Evolutionary conservation across 225 moss, liverwort and hornwort genomes (phyloP), one percentile per base, ranked within the genome.

Genomic region (Rhytidiadelphus loreus): DNA sequence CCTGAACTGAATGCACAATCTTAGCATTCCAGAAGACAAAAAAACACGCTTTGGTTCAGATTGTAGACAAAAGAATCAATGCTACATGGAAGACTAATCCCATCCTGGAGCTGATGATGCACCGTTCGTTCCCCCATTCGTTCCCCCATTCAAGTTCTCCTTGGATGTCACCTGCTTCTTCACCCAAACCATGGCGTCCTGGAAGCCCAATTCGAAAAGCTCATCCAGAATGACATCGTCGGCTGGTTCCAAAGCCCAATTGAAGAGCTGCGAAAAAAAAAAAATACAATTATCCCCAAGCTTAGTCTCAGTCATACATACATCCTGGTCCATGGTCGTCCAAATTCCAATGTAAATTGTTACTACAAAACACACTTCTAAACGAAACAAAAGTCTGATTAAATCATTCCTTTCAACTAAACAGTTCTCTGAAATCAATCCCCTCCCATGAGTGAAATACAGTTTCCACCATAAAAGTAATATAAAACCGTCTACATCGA

Each of bases 141-240:
- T 39, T 70, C 76, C 83, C 57, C 90, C 88, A 37, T 92, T 86
- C 48, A 65, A 84, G 78, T 53, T 86, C 70, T 88, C 89, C 68
- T 90, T 60, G 60, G 86, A 74, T 23, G 39, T 21, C 63, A 82
- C 84, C 93, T 96, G 93, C 46, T 90, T 85, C 33, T 91, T 93
- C 66, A 97, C 96, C 97, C 97, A 98, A 46, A 81, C 92, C 88
- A 93, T 63, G 58, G 98, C 97, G 89, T 98, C 98, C 88, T 93
- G 91, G 64, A 91, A 92, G 37, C 96, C 97, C 89, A 90, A 85
- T 16, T 90, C 90, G 88, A 94, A 98, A 85, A 98, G 94, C 71
- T 93, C 91, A 79, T 98, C 98, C 28, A 98, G 94, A 39, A 95
- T 94, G 24, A 91, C 87, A 88, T 98, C 98, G 52, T 94, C 95